phyloP scores from a whole-genome alignment of 2,329 filamentous ascomycete species.

The Ascochyta lentis region DNA sequence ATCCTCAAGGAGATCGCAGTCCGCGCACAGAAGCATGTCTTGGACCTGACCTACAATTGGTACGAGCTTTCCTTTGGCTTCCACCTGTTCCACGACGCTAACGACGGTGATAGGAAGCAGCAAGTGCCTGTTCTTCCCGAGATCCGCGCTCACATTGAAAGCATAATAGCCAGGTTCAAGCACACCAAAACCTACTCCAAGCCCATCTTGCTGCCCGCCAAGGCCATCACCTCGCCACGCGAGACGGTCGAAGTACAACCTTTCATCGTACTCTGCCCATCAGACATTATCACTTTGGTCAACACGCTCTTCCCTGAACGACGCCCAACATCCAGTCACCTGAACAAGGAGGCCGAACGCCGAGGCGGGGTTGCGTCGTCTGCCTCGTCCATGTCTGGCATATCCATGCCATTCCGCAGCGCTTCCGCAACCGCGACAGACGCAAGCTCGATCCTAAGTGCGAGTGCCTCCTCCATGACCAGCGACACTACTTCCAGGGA shows the following conservation, averaged over 20 bases:
- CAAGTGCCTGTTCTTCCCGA: slow-evolving; percentile 67
- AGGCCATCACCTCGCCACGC: slow-evolving; percentile 73
- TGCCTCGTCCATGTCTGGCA: slow-evolving; percentile 57
- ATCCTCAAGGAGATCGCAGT: slow-evolving; percentile 76
- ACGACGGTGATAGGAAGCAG: slow-evolving; percentile 56
- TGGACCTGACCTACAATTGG: slow-evolving; percentile 75
- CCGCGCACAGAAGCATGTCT: slow-evolving; percentile 78
- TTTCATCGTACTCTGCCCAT: slow-evolving; percentile 79
- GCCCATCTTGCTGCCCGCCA: slow-evolving; percentile 71
- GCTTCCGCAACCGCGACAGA: slow-evolving; percentile 63
- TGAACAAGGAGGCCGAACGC: slow-evolving; percentile 54
- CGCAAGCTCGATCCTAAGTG: slow-evolving; percentile 73
- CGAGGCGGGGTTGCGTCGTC: slow-evolving; percentile 55
- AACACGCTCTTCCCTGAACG: slow-evolving; percentile 83
- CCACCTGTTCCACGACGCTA: slow-evolving; percentile 26
- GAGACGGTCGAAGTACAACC: slow-evolving; percentile 81
- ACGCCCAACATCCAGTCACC: slow-evolving; percentile 65
- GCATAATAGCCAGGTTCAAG: slow-evolving; percentile 70
- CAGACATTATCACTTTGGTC: slow-evolving; percentile 80
- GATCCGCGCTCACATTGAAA: slow-evolving; percentile 73
- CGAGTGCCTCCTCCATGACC: slow-evolving; percentile 73
- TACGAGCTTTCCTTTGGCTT: slow-evolving; percentile 53
- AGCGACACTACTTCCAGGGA: slow-evolving; percentile 75
- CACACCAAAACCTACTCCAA: slow-evolving; percentile 52
- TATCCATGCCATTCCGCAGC: slow-evolving; percentile 59